Conservation (phyloP, 139 green algal genomes). For the Volvox africanus region DNA sequence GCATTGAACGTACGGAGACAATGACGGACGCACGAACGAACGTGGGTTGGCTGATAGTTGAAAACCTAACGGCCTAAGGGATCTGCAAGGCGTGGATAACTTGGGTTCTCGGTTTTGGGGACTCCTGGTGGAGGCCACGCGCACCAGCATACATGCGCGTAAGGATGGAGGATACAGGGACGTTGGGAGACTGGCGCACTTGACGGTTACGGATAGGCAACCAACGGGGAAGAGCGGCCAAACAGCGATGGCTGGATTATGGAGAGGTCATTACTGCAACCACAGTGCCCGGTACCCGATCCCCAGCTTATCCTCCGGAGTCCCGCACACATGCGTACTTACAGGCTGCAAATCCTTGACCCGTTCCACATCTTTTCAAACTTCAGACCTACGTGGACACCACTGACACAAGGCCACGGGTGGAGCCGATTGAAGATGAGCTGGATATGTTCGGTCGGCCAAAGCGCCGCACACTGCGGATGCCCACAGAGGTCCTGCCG, state of each 20-base stretch:
- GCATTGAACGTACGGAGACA: neutral
- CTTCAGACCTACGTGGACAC: conserved; percentile 14
- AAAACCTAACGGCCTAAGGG: neutral
- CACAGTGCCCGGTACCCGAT: too few relatives aligned
- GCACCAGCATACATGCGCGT: neutral
- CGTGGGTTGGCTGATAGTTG: too few relatives aligned
- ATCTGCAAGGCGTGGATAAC: neutral
- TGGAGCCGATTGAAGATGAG: conserved; percentile 60
- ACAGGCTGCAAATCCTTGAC: neutral
- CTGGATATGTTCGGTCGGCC: conserved; percentile 29
- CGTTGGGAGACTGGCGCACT: too few relatives aligned
- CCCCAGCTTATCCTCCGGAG: too few relatives aligned
- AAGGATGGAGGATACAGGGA: neutral
- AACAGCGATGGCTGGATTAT: neutral
- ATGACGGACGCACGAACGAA: neutral
- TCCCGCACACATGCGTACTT: neutral
- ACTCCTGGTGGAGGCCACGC: neutral
- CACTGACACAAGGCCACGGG: conserved; percentile 19
- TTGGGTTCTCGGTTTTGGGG: neutral
- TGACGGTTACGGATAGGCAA: too few relatives aligned
- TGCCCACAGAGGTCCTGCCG: conserved; percentile 22
- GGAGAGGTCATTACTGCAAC: too few relatives aligned
- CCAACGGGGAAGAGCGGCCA: neutral
- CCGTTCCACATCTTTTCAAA: neutral
- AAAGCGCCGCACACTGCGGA: conserved; percentile 15